Evolutionary conservation across 2,329 filamentous ascomycete genomes (phyloP), one percentile per base, ranked within the genome.

Genomic region (Fusarium coffeatum): DNA sequence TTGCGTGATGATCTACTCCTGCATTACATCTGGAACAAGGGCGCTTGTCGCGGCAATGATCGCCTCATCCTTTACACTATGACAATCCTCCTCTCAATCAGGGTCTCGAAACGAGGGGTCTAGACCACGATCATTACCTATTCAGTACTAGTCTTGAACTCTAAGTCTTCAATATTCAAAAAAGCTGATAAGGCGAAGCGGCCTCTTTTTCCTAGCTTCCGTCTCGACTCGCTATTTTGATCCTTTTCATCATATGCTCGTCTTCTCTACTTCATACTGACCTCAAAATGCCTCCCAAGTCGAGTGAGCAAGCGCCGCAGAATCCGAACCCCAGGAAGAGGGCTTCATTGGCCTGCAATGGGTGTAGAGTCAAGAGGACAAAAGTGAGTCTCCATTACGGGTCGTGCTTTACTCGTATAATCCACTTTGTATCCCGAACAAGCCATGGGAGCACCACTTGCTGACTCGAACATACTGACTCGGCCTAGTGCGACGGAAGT

Each of bases 301-400:
- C 45, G 3, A 15, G 18, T 30, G 13, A 45, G 4, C 15, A 45
- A 25, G 12, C 22, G 18, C 6, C 22, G 6, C 22, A 18, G n/a
- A 45, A 45, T 7, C 45, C 45, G 8, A 61, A 61, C 18, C 58
- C 55, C 2, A 49, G 58, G 27, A 61, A 61, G 37, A 47, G 58
- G 43, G 58, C 58, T n/a, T 61, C 58, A 1, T n/a, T 61, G 13
- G 58, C 58, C 27, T 61, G 58, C 7, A 61, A 61, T 9, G 58
- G 58, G 1, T 61, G 58, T 6, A n/a, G 58, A 3, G 34, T 42
- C 22, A 61, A 61, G 34, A 59, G 58, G 12, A 61, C 58, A 37
- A 61, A 61, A 55, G 58, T 61, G 30, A 42, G 10, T 11, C 16
- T n/a, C 34, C 16, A 37, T 37, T n/a, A 11, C 34, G 16, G 9